Evolutionary conservation across 805 yeast genomes (phyloP).

Genomic region (Scheffersomyces ergatensis): DNA sequence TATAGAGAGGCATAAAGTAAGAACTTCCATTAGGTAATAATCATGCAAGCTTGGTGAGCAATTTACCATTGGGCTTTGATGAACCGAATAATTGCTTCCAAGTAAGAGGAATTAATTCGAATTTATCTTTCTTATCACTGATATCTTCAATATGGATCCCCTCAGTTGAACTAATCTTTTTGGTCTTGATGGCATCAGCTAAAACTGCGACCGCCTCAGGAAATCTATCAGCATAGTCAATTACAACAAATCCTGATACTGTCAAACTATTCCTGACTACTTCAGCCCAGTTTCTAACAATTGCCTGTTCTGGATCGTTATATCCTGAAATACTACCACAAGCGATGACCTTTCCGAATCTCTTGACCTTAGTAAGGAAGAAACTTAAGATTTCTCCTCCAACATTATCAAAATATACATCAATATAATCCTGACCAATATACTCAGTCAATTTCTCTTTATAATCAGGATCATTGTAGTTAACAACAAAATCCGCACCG

Average conservation of each 20-base stretch:
- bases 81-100: slow-evolving; percentile 49
- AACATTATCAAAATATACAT: slow-evolving; percentile 59
- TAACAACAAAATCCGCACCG: slow-evolving; percentile 51
- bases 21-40: too few species aligned
- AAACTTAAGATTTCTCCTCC: slow-evolving; percentile 58
- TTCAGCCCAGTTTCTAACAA: slow-evolving; percentile 37
- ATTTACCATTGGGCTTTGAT: slow-evolving; percentile 46
- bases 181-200: slow-evolving; percentile 33
- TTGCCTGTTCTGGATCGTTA: slow-evolving; percentile 37
- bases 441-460: slow-evolving; percentile 18
- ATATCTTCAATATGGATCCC: slow-evolving; percentile 40
- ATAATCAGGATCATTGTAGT: slow-evolving; percentile 44
- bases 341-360: slow-evolving; percentile 47
- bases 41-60: slow-evolving; percentile 46
- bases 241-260: slow-evolving; percentile 52
- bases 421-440: slow-evolving; percentile 48
- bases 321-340: slow-evolving; percentile 66
- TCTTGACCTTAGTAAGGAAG: slow-evolving; percentile 37
- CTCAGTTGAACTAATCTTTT: slow-evolving; percentile 37
- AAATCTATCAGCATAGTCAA: slow-evolving; percentile 39
- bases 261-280: slow-evolving; percentile 51
- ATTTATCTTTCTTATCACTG: slow-evolving; percentile 30
- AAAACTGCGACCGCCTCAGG: slow-evolving; percentile 36
- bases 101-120: slow-evolving; percentile 41
- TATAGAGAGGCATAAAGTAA: too few species aligned